A percentile compares a stretch with the other conserved stretches of the same genome.
Conservation (phyloP, 2,329 filamentous ascomycete genomes). For the Escovopsis sp. region DNA sequence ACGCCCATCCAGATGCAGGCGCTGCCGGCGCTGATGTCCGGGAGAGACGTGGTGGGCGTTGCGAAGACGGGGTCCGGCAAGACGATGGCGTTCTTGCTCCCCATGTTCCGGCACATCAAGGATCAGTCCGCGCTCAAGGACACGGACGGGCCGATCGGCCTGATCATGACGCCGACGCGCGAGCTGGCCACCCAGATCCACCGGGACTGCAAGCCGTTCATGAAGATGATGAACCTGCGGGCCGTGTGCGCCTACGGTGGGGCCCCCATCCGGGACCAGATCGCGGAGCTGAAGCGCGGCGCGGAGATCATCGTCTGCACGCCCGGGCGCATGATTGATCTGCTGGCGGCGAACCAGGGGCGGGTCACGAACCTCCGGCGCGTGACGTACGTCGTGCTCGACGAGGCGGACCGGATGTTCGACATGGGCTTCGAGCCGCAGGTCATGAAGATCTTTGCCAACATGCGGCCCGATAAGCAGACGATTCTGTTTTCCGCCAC, state of each 20-base stretch:
- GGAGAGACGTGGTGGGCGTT: constrained; percentile 86
- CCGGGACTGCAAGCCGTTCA: constrained; percentile 84
- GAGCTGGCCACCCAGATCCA: constrained; percentile 92
- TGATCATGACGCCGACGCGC: constrained; percentile 89
- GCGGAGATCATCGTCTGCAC: constrained; percentile 93
- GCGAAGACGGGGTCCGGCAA: constrained; percentile 97
- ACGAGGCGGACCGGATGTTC: constrained; percentile 98
- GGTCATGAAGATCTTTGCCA: constrained; percentile 90
- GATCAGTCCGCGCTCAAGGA: constrained; percentile 73
- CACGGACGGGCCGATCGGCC: constrained; percentile 71
- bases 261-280: constrained; percentile 92
- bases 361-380: constrained; percentile 80
- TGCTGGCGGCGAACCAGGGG: constrained; percentile 85
- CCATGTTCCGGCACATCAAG: constrained; percentile 96
- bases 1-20: constrained; percentile 94
- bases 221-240: constrained; percentile 72
- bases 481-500: constrained; percentile 95
- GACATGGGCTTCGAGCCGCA: constrained; percentile 99
- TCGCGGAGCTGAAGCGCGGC: constrained; percentile 87
- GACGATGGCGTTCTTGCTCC: constrained; percentile 85
- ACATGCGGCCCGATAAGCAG: constrained; percentile 82
- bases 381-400: constrained; percentile 86
- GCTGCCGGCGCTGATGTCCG: constrained; percentile 88
- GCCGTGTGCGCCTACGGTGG: constrained; percentile 91
- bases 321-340: constrained; percentile 87